A percentile compares a stretch with the other conserved stretches of the same genome.
Evolutionary conservation across 495 filamentous ascomycete genomes (phyloP).

Genomic region (Annulohypoxylon moriforme): DNA sequence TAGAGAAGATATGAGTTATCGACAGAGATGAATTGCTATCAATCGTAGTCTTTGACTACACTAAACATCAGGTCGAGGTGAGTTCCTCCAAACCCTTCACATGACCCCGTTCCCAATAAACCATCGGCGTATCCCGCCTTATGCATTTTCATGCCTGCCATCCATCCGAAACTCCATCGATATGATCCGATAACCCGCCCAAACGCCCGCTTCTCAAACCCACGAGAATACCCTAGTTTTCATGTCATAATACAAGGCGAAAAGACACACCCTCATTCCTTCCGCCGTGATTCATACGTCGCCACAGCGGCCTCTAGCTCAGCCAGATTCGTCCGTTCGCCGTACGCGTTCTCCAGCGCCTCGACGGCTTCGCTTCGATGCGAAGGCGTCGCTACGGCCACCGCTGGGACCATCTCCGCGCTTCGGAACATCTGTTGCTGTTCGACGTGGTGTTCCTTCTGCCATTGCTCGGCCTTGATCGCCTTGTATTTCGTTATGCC

Average conservation of each 20-base stretch:
- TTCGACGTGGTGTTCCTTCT: slow-evolving; percentile 31
- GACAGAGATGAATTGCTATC: slow-evolving; percentile 15
- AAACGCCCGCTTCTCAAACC: slow-evolving; percentile 26
- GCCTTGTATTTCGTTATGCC: slow-evolving; percentile 52
- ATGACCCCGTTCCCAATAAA: neutral
- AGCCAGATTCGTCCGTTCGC: slow-evolving; percentile 65
- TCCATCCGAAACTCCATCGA: slow-evolving; percentile 18
- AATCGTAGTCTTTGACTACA: neutral
- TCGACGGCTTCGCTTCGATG: slow-evolving; percentile 37
- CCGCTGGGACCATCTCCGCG: slow-evolving; percentile 32
- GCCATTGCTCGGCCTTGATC: slow-evolving; percentile 39
- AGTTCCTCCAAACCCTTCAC: neutral
- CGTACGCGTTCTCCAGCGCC: slow-evolving; percentile 65
- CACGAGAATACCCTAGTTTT: neutral
- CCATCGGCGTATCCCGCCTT: neutral
- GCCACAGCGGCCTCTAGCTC: slow-evolving; percentile 69
- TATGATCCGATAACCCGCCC: neutral
- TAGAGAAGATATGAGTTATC: neutral
- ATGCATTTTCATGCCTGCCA: slow-evolving; percentile 7
- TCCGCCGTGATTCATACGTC: slow-evolving; percentile 58
- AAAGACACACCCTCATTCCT: slow-evolving; percentile 39
- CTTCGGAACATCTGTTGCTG: slow-evolving; percentile 33
- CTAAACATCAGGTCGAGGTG: neutral
- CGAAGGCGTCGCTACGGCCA: slow-evolving; percentile 38
- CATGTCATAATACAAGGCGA: neutral